These are phyloP conservation scores for Allantophomopsis cytisporea DNA, from an alignment of 2,329 filamentous ascomycete species.

Conservation along the genomic window DNA sequence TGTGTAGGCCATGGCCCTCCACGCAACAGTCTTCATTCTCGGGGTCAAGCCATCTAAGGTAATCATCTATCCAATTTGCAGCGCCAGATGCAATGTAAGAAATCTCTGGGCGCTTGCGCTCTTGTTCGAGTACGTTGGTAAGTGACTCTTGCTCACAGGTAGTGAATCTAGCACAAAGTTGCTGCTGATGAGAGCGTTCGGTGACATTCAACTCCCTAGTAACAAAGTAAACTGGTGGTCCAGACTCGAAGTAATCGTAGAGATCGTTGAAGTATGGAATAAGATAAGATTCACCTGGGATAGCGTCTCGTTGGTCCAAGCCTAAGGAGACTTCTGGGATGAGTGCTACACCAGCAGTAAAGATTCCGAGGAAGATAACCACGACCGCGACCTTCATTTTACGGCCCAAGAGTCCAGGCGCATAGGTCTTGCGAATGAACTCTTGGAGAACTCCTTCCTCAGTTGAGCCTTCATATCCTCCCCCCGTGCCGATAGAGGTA, in stretches of 20 bases:
- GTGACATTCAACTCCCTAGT: constrained; percentile 72
- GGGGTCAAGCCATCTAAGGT: constrained; percentile 92
- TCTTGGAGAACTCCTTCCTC: constrained; percentile 75
- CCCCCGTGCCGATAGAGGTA: constrained; percentile 21
- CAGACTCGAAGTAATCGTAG: constrained; percentile 81
- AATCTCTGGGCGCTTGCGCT: constrained; percentile 76
- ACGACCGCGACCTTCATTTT: constrained; percentile 68
- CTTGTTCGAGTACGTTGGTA: constrained; percentile 83
- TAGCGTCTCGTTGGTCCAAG: constrained; percentile 85
- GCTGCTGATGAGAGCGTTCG: constrained; percentile 60
- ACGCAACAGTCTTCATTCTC: constrained; percentile 64
- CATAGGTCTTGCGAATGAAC: constrained; percentile 85
- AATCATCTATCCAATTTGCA: constrained; percentile 95
- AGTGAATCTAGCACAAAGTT: constrained; percentile 83
- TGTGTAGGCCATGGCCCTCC: constrained; percentile 30
- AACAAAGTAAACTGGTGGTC: constrained; percentile 94
- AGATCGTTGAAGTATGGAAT: constrained; percentile 96
- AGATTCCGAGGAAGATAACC: constrained; percentile 72
- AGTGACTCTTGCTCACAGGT: constrained; percentile 76
- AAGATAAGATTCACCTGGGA: constrained; percentile 86
- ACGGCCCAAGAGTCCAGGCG: constrained; percentile 65
- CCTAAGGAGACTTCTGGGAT: constrained; percentile 77
- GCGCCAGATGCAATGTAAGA: constrained; percentile 82
- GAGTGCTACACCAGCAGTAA: constrained; percentile 73
- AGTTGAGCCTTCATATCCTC: constrained; percentile 33